These are phyloP conservation scores for Saturnispora dispora DNA, from an alignment of 805 yeast species.

Conservation along the genomic window DNA sequence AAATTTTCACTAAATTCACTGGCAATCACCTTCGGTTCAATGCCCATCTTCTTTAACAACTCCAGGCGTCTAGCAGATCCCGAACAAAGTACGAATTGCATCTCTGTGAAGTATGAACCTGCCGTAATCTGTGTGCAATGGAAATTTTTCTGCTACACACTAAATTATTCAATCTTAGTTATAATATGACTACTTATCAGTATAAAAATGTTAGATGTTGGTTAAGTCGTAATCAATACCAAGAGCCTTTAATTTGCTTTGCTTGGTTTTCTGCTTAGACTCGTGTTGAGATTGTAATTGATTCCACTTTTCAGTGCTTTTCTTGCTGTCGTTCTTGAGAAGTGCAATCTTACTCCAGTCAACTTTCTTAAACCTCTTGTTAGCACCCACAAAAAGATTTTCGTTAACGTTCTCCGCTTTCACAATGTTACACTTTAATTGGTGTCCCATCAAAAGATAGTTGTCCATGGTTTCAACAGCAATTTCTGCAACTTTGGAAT, in stretches of 20 bases:
- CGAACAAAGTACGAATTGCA: conserved; percentile 60
- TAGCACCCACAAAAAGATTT: conserved; percentile 50
- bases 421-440: conserved; percentile 50
- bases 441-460: conserved; percentile 80
- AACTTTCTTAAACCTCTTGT: conserved; percentile 44
- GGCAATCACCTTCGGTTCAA: conserved; percentile 39
- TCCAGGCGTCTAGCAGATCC: conserved; percentile 75
- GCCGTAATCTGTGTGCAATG: conserved; percentile 22
- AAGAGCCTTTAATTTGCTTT: conserved; percentile 39
- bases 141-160: not conserved
- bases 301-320: conserved; percentile 48
- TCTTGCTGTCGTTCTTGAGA: conserved; percentile 47
- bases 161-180: conserved; percentile 2
- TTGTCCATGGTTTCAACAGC: conserved; percentile 97
- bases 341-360: conserved; percentile 52
- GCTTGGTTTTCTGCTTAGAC: conserved; percentile 34
- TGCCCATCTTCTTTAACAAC: conserved; percentile 54
- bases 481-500: conserved; percentile 66
- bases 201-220: conserved; percentile 13
- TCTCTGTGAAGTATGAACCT: conserved; percentile 11
- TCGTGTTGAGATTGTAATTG: conserved; percentile 40
- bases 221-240: conserved; percentile 47
- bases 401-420: conserved; percentile 51
- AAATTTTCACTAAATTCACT: conserved; percentile 76
- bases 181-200: not conserved